phyloP scores from a whole-genome alignment of 192 early-diverging fungal species.

The Podila minutissima region DNA sequence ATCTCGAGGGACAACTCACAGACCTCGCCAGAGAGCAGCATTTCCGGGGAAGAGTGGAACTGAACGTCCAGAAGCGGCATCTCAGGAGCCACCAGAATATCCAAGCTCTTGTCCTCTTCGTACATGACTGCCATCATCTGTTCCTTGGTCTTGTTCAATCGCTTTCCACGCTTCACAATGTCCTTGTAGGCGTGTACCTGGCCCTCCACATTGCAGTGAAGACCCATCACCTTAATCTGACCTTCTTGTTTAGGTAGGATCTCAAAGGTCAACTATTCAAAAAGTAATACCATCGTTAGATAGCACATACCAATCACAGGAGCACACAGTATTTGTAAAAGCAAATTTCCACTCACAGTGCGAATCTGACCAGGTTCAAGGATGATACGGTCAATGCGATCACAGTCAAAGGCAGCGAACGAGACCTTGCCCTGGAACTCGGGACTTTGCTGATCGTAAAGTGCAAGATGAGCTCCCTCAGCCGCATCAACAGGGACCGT shows the following conservation, averaged over 20 bases:
- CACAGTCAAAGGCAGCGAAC: constrained; percentile 68
- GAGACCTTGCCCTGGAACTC: constrained; percentile 34
- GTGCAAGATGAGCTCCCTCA: constrained; percentile 51
- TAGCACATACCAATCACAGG: too few species aligned
- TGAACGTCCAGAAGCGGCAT: constrained; percentile 87
- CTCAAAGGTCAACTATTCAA: constrained; percentile 67
- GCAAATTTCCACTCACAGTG: neutral
- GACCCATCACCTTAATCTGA: constrained; percentile 72
- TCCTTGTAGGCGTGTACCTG: constrained; percentile 75
- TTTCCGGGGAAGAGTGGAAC: constrained; percentile 81
- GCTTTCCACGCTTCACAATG: constrained; percentile 74
- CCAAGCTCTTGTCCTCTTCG: constrained; percentile 76
- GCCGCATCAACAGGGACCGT: constrained; percentile 26
- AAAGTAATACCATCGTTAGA: neutral
- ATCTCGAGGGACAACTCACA: constrained; percentile 76
- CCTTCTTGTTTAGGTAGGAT: constrained; percentile 83
- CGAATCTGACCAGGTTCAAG: constrained; percentile 35
- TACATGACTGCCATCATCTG: constrained; percentile 68
- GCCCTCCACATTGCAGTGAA: constrained; percentile 82
- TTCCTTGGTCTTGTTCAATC: constrained; percentile 81
- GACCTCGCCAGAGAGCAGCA: constrained; percentile 87
- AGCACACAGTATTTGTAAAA: neutral
- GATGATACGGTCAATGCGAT: constrained; percentile 51
- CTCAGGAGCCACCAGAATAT: constrained; percentile 77
- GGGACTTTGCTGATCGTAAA: constrained; percentile 31